Evolutionary conservation across 75 land plant species (phyloP), one percentile per base, ranked within the genome.

Genomic region (Larix kaempferi): DNA sequence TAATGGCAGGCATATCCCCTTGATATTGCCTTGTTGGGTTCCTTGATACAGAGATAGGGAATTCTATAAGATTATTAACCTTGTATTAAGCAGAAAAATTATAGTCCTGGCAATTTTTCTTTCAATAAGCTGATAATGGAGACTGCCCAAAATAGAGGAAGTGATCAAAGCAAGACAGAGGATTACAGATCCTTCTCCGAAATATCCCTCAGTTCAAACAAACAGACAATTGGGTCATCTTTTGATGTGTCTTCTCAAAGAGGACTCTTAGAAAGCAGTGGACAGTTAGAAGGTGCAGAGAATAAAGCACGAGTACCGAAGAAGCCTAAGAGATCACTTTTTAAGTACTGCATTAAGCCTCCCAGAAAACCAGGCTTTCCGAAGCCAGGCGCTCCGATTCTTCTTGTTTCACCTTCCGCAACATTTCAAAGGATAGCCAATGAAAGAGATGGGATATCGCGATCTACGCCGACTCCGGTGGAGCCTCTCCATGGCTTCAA

Each of bases 381-480:
- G 19, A 84, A 79, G 13, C 22, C 78, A 2, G 69, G 37, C 14
- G 56, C 78, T 29, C 2, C 64, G 15, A 57, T 80, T 8, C 25
- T 55, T 16, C 78, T 82, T 37, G 64, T 71, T 56, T 85, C 93
- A 5, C 88, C 95, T 52, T 88, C 93, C 2, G 74, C 80, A 14
- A 86, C 76, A 59, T 92, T 93, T 77, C 59, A 44, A 58, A 83
- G 79, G n/a, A 29, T 92, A 59, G 86, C 89, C 44, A 52, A 79
- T 6, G 82, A 80, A 79, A 87, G 79, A 59, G 94, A 93, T 78
- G 88, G 83, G 58, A 19, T 89, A 58, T 93, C 94, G 0, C 83
- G 90, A 6, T 56, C 79, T 21, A 81, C 86, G 57, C 78, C 74
- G 63, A 78, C 88, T 56, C 72, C 72, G 5, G 59, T 37, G 8